Evolutionary conservation across 768 basidiomycete genomes (phyloP), one percentile per base, ranked within the genome.

Genomic region (Phanerodontia chrysosporium): DNA sequence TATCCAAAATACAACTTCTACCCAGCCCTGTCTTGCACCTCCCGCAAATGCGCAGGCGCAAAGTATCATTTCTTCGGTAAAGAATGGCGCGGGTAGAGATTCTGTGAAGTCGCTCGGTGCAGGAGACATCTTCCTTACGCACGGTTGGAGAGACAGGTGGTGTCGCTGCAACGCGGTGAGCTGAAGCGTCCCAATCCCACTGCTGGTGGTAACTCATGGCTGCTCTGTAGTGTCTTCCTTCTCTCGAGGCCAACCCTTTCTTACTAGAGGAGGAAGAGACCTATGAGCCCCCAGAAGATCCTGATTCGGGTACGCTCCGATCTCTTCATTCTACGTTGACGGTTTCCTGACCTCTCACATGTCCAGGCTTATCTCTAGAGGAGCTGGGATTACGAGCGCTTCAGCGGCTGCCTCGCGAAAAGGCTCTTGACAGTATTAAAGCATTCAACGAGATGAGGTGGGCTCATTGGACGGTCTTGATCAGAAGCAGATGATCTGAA

Each of bases 361-460:
- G 14, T 16, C 4, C 56, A 90, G 91, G 83, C 25, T 74, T 92
- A 51, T 89, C 91, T 18, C 73, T 94, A 32, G 92, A 93, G 69
- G 90, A 92, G 67, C 80, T 94, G 5, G 92, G 92, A 12, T 78
- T 91, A 76, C 86, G 91, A 51, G 92, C 91, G 1, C 73, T 94
- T 9, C 76, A 80, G 56, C 79, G 82, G 52, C 68, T 93, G 28
- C 92, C 92, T 35, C 85, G 92, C 58, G 92, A 92, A 51, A 83
- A 80, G 56, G 90, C 90, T 5, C 82, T 94, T 57, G 88, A 94
- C 64, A 89, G 92, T 0, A 92, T 93, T 24, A 82, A 84, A 58
- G 92, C 90, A 4, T 93, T 90, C 73, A 92, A 92, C 64, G 76
- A 80, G 58, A 87, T 94, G 89, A 79, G 89, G 91, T 92, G n/a